Evolutionary conservation across 495 filamentous ascomycete genomes (phyloP), one percentile per base, ranked within the genome.

Genomic region (Penicillium parvum): DNA sequence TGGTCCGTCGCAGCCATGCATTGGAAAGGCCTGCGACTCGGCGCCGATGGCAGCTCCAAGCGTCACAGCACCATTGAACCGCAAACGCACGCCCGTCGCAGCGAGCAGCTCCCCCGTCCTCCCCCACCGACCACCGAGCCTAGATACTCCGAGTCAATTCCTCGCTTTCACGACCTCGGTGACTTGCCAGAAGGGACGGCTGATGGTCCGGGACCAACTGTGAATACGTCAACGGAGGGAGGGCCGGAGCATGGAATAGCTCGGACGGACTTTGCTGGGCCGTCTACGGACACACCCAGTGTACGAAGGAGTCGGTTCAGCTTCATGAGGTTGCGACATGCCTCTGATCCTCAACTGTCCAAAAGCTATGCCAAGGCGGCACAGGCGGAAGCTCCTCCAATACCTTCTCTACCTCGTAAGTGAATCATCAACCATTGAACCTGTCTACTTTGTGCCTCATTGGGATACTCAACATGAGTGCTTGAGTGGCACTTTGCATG

Each of bases 281-380:
- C 58, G 28, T 53, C 28, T 5, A 15, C 12, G 22, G 62, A 63
- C 10, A 50, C 56, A 19, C 47, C 57, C 9, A 63, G 47, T 42
- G 34, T 63, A 51, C 60, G 61, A 36, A 62, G 63, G 17, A 68
- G 83, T 45, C 83, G 91, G 23, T 96, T 96, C 60, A 92, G 85
- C 60, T 82, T 96, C 67, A 76, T 95, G 66, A 88, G 84, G 60
- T 84, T 95, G 56, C 83, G 91, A 35, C 86, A 96, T 78, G 90
- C 88, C 34, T 96, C 90, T 11, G 92, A 98, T 63, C 86, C 92
- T 33, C 89, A 95, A 57, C 72, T 96, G 37, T 88, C 88, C 7
- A 87, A 83, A 55, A 85, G 86, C 30, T 89, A 83, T 60, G 78
- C 85, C 41, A 84, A 87, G 49, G 84, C 75, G 26, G 49, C 43